Evolutionary conservation across 495 filamentous ascomycete species (phyloP), one percentile per base, ranked within the genome.

Genomic region (Aspergillus avenaceus): DNA sequence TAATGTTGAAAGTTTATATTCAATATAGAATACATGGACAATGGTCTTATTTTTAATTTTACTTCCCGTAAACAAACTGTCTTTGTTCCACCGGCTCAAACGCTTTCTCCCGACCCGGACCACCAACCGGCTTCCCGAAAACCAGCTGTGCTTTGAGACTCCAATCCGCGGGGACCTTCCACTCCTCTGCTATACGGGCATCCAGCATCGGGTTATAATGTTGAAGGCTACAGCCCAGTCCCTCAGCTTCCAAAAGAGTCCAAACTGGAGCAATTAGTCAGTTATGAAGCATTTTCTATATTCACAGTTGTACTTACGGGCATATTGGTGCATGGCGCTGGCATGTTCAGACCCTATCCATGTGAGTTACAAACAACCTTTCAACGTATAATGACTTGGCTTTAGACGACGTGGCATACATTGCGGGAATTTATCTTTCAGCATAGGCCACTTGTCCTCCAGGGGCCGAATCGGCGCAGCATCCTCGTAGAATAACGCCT

Each of bases 171-270:
- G 81, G 78, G 13, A 87, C 54, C 13, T 73, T 74, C 84, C 84
- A 88, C 45, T 75, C 58, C 49, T 70, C 64, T 24, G 64, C 58
- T 11, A 83, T 79, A 66, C 76, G 76, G 36, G 60, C 69, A 66
- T 86, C 82, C 45, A 87, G 65, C 41, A 86, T 58, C 1, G 84
- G 65, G 19, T 41, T 85, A 72, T 88, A 87, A 65, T 88, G 86
- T 73, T 90, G 86, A 4, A 90, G 74, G 70, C 83, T 88, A 62
- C 77, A 79, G 37, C 85, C 86, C 27, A 88, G 70, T 27, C 86
- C 86, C 68, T 88, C 84, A 50, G 76, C 71, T 66, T 85, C 81
- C 29, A 90, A 73, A 0, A 80, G 77, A 0, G 78, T 81, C 86
- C 85, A 90, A 38, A 83, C 61, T 54, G 49, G 23, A 14, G 19